Base-by-base conservation (phyloP, 768 basidiomycete species). In the Macrolepiota albuminosa region DNA sequence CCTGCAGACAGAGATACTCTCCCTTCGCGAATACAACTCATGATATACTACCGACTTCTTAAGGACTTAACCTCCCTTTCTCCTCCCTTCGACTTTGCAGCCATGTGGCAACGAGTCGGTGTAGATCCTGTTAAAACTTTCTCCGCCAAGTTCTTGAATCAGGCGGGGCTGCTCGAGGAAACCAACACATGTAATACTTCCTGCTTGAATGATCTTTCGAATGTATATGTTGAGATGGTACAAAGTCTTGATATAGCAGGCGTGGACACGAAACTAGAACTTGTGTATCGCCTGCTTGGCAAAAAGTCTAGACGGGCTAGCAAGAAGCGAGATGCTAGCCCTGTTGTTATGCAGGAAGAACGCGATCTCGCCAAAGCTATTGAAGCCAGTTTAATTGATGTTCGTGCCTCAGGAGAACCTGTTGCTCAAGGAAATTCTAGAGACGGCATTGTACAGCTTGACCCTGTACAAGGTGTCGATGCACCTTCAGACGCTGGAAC, bases 11-110 rank as follows among this genome's bases (percentile, higher is more conserved):
- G 79, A 43, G 89, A 91, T 62, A 78, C 84, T 0, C 68, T 81
- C 14, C 69, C 84, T 1, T 78, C 89, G 0, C 81, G 82, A 7
- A 72, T 91, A 39, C 91, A 93, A 68, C 78, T 93, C 5, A 91
- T 91, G 87, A 72, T 91, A 40, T 93, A 93, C 67, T 80, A 83
- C 64, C 83, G 83, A 18, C 81, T 93, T 54, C 76, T 93, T 40
- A 75, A 77, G 24, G 71, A 73, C 4, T 72, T 91, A 13, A 68
- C 86, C 21, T 70, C 80, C 3, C 68, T 69, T 2, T 68, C 73
- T n/a, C 64, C 65, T 6, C 76, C 76, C 1, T 81, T 85, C 60
- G 78, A 86, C 64, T 89, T 87, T 65, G 49, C 69, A 26, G 56
- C 67, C 0, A 64, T 92, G 10, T 91, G 87, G 85, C 63, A 60